Percentiles rank a stretch among this genome's conserved stretches.
Evolutionary conservation across 2,329 filamentous ascomycete species (phyloP).

Genomic region (Fusarium heterosporum): DNA sequence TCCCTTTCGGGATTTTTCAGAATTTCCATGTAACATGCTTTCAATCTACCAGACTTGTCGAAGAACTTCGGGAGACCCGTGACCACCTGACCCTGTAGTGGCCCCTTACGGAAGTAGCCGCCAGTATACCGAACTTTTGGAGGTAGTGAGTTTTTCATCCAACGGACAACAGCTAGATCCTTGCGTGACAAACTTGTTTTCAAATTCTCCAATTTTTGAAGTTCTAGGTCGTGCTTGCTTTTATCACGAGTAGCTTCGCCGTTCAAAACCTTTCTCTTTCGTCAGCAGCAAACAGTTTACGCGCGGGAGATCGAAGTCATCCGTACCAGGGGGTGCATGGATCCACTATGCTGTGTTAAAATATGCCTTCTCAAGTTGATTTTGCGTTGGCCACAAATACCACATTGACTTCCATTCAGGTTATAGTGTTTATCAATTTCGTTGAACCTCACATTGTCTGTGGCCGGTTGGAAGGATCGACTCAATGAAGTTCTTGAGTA

Average conservation of each 20-base stretch:
- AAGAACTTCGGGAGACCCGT: background rate
- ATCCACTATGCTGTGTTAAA: background rate
- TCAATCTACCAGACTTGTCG: background rate
- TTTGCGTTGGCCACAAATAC: background rate
- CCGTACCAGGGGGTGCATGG: background rate
- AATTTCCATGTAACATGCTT: background rate
- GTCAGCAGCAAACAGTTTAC: background rate
- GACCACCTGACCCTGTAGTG: background rate
- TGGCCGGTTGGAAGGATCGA: background rate
- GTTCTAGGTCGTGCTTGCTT: background rate
- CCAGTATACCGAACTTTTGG: background rate
- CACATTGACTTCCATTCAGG: background rate
- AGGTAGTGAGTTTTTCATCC: background rate
- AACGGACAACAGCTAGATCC: background rate
- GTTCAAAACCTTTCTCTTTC: background rate
- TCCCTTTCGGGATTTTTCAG: background rate
- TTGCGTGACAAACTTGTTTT: background rate
- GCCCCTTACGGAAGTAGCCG: background rate
- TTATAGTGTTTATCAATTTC: background rate
- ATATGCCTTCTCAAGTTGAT: background rate
- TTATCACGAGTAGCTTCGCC: background rate
- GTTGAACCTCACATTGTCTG: background rate
- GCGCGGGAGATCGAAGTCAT: background rate
- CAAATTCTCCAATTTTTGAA: background rate
- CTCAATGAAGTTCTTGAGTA: background rate